Conservation (phyloP, 2,329 filamentous ascomycete genomes). For the Talaromyces sp. region DNA sequence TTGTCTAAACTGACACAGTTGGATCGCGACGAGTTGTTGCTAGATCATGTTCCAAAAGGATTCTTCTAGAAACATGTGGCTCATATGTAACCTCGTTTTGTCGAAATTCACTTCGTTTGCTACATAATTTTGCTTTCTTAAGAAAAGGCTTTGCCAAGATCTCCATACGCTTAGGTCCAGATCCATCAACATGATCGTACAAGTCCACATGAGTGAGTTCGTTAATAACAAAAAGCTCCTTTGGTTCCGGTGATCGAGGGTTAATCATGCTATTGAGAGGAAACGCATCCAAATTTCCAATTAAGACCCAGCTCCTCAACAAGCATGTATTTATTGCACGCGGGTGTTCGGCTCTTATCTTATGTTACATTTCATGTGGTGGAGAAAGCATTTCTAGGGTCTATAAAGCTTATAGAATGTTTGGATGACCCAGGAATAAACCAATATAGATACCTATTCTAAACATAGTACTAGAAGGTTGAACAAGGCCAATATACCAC, state of each 20-base stretch:
- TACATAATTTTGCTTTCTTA: neutral
- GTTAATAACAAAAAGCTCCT: neutral
- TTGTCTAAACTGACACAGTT: too few species aligned
- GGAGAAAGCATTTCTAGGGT: too few species aligned
- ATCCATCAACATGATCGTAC: slow-evolving; percentile 12
- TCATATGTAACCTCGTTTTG: too few species aligned
- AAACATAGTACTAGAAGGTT: too few species aligned
- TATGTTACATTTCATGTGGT: neutral
- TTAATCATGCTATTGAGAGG: slow-evolving; percentile 12
- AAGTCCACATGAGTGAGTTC: neutral
- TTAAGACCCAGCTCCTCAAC: slow-evolving; percentile 18
- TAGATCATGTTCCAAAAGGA: too few species aligned
- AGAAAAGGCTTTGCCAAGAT: slow-evolving; percentile 13
- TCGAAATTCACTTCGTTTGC: too few species aligned
- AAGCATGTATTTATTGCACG: slow-evolving; percentile 3
- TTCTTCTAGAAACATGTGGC: too few species aligned
- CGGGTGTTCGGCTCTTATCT: slow-evolving; percentile 17
- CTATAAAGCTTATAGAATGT: too few species aligned
- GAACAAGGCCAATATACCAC: too few species aligned
- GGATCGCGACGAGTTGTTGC: too few species aligned
- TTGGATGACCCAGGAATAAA: too few species aligned
- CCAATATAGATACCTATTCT: too few species aligned
- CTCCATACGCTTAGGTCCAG: slow-evolving; percentile 13
- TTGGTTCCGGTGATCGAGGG: slow-evolving; percentile 13
- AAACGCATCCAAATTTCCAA: slow-evolving; percentile 22